Base-by-base conservation (phyloP, 2,329 filamentous ascomycete genomes). In the Blastomyces percursus region DNA sequence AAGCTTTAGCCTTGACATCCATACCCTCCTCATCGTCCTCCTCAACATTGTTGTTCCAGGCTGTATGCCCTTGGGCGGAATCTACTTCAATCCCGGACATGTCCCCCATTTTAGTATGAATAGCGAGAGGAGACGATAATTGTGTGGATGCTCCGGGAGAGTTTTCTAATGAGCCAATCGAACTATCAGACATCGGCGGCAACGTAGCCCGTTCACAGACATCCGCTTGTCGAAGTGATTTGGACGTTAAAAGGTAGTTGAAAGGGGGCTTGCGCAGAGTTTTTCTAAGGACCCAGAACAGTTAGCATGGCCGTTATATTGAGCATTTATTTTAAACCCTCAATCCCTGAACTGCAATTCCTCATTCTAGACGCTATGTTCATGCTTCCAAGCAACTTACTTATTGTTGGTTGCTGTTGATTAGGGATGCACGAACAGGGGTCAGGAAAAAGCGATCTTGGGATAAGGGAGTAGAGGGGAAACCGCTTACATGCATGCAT, bases 1-100 rank as follows among this genome's bases (percentile, higher is more conserved):
- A 67, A 8, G 76, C 77, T 62, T 75, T 77, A 2, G 76, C 74
- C 64, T 78, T 77, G 24, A 70, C 69, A 65, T 79, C 76, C 73
- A 79, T 75, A 7, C 70, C 76, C 60, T 78, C 76, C 2, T 71
- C 69, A 2, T 71, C 67, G 24, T 66, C 65, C n/a, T 72, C 68
- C 27, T 65, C 64, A 21, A 65, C 64, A 51, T 65, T 63, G 46
- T 69, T 62, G 14, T 68, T 59, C 51, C 38, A 30, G 59, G 66
- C 58, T 8, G 64, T 51, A 8, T 61, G 61, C 35, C 62, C 65
- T 54, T 61, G 62, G 32, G 55, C 40, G 12, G 40, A 54, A 30
- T 62, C 48, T 56, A 54, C 24, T 30, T 64, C 61, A 60, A 65
- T 61, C 21, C 60, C 63, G 40, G 60, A 42, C 55, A 60, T 65